Evolutionary conservation across 176 grass and related monocot species (phyloP), one percentile per base, ranked within the genome.

Genomic region (Elaeis guineensis): DNA sequence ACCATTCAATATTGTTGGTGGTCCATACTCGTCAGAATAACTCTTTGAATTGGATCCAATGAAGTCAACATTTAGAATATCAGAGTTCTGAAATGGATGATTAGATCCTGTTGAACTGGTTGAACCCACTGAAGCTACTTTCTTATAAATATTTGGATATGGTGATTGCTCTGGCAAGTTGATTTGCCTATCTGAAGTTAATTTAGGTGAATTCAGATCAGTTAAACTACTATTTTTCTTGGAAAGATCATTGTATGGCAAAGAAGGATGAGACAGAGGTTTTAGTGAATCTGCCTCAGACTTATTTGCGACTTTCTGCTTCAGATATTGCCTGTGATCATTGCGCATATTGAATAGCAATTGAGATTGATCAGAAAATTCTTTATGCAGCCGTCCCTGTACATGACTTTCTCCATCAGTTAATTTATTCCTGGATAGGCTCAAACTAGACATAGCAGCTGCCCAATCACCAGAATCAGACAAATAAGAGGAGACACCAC

Each of bases 401-500:
- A 66, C 75, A 35, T 82, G 54, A 79, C 24, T 72, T 71, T 89
- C 86, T 71, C 66, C 61, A 71, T 73, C 70, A 12, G 21, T 17
- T 64, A 54, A 58, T 57, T 66, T 82, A 29, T 73, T 85, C 61
- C 62, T 72, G 39, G 87, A 82, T 20, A 90, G 65, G 60, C 62
- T 80, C 58, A 95, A 71, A 57, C 59, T 86, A 55, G 84, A 85
- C 6, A 97, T 58, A 73, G 78, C 57, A 51, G 80, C 75, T 17
- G 70, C 58, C 52, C 87, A 62, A 50, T 92, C 83, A 69, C 75
- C 52, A 48, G 12, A 65, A 60, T 85, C 79, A 64, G 58, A 54
- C 70, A 77, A 65, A 70, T 54, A 71, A 22, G 75, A 79, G 26
- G 75, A 32, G 61, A 51, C 14, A 66, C 50, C 50, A 39, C 28